Conservation (phyloP, 768 basidiomycete species). For the Ramaria sp. region DNA sequence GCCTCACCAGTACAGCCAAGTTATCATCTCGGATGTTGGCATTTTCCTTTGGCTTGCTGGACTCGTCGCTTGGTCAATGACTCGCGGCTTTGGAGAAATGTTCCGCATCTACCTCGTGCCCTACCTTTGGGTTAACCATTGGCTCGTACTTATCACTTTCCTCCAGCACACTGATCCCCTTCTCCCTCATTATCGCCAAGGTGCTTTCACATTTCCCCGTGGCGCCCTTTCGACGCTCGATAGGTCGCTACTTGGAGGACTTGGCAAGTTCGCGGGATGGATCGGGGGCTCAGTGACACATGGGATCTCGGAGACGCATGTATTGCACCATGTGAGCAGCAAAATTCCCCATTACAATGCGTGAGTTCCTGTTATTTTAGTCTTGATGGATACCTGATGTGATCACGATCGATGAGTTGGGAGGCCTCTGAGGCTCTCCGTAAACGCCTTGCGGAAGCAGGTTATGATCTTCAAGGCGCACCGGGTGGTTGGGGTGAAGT, state of each 20-base stretch:
- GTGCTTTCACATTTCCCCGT: conserved; percentile 86
- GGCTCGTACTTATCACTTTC: conserved; percentile 95
- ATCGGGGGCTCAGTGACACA: conserved; percentile 79
- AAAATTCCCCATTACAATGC: conserved; percentile 96
- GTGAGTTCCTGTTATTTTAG: conserved; percentile 23
- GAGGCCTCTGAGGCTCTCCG: conserved; percentile 83
- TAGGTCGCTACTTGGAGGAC: conserved; percentile 67
- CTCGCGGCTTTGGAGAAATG: conserved; percentile 59
- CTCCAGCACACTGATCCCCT: conserved; percentile 95
- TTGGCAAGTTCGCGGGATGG: conserved; percentile 72
- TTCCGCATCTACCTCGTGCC: conserved; percentile 76
- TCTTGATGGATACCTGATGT: conserved; percentile 1
- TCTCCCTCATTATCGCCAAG: conserved; percentile 85
- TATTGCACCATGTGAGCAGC: conserved; percentile 83
- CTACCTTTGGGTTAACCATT: conserved; percentile 92
- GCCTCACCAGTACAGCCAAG: conserved; percentile 64
- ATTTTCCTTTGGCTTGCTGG: conserved; percentile 60
- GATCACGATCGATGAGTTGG: conserved; percentile 40
- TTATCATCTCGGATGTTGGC: conserved; percentile 78
- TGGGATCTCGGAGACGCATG: conserved; percentile 91
- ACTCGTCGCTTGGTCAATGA: conserved; percentile 42
- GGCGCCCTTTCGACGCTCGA: conserved; percentile 91
- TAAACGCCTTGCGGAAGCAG: conserved; percentile 52
- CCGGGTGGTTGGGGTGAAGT: conserved; percentile 75
- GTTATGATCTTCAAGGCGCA: conserved; percentile 55